Base-by-base conservation (phyloP, 805 yeast species). In the Zygosaccharomyces bailii region DNA sequence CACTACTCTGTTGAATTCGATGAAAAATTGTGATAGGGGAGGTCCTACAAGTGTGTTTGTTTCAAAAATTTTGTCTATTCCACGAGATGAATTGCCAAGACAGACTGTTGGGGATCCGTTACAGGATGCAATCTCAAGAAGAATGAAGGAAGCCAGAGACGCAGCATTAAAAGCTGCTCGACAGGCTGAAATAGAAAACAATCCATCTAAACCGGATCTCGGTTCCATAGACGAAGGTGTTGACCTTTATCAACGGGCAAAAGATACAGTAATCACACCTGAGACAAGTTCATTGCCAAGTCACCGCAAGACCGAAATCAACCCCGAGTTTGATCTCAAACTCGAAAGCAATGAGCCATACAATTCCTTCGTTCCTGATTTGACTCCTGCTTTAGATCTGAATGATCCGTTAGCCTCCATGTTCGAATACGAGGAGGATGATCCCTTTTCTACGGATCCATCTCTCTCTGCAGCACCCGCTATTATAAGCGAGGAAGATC, bases 31-130 rank as follows among this genome's bases (percentile, higher is more conserved):
- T 68, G 84, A 84, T 51, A 66, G 74, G n/a, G 56, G 69, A 1
- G 86, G 90, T 1, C 81, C 86, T 0, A 69, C 70, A 2, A 72
- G 77, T 56, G 95, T 95, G 0, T 93, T 84, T 63, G 87, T 91
- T 0, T 88, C 97, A 1, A 93, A 93, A 57, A 86, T 91, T 70
- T 63, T 93, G 1, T 86, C 96, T 0, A 75, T 93, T 16, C 96
- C 96, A 1, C 83, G 80, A 44, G 76, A 72, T 14, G 96, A 89
- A 44, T 67, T 91, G 18, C 96, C 97, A 1, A 68, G 69, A 27
- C 76, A 74, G 21, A 68, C 70, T 33, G 55, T 68, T 2, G 64
- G 67, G 30, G 66, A 65, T 21, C 54, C 75, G 38, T 65, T 79
- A 0, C 72, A 70, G 4, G 82, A 79, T 53, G 87, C 83, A 49